Evolutionary conservation across 805 yeast species (phyloP), one percentile per base, ranked within the genome.

Genomic region (Metschnikowia arizonensis): DNA sequence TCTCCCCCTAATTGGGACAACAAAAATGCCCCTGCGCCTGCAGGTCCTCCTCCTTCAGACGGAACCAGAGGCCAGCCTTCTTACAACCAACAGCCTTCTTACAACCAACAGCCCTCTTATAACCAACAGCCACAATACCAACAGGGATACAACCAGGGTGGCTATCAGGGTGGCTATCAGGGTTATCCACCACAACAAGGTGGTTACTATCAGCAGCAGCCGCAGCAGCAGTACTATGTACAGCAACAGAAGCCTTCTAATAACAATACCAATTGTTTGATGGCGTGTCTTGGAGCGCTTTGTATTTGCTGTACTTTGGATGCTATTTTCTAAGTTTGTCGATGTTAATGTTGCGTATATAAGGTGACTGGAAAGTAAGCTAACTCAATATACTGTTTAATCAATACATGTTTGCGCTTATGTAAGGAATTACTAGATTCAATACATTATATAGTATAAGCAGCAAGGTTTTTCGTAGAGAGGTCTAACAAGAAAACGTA

Each of bases 211-310:
- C 72, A 60, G 48, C 74, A 68, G 53, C 74, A 62, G 46, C 57
- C 52, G 21, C 54, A 47, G 23, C 75, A 69, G 51, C 74, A 72
- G 42, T 62, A 68, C 65, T 69, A 70, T 40, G 73, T 66, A 12
- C 74, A 69, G 55, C 75, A 70, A 52, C 64, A 64, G 45, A 61
- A 58, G 31, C 59, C 57, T 19, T 52, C 54, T 40, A 47, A 52
- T 17, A 60, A 62, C 30, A 56, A 57, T 42, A 63, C 58, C 34
- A 64, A 66, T 14, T 67, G 72, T 48, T 69, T 71, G 57, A 57
- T 60, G 48, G 69, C 66, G 17, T 65, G 73, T 40, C 63, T 68
- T 57, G 68, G 67, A 24, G 74, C 74, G n/a, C 48, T 68, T 56
- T 61, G 65, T 46, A 53, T 68, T 50, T 69, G 74, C 49, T 69